Base-by-base conservation (phyloP, 2,329 filamentous ascomycete genomes). In the Ophiostoma angusticollis region DNA sequence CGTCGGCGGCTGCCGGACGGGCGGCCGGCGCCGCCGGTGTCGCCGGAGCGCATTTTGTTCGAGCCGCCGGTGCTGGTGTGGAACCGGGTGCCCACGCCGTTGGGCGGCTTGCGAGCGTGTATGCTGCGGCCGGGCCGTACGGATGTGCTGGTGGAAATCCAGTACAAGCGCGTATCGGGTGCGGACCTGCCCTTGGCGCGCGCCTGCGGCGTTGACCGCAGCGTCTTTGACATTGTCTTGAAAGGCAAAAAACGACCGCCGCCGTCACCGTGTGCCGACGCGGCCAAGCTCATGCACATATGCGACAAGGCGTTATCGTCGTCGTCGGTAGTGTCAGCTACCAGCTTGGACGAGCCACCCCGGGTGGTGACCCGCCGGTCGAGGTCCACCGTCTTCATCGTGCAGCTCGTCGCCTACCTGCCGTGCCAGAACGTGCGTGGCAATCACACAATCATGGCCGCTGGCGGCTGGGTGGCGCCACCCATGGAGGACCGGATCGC, bases 391-490 rank as follows among this genome's bases (percentile, higher is more conserved):
- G 31, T 53, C 28, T 53, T 50, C 42, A 35, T 44, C 21, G 50
- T 54, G 12, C 47, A 49, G 16, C 23, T 52, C 9, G 25, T 53
- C 9, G 49, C 44, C 35, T 34, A 46, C 6, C 30, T 32, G 19
- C 27, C 17, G 18, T 29, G 35, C 13, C 19, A 37, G 17, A 18
- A 31, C 5, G 4, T 14, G 6, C 12, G 13, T 9, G 4, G n/a
- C n/a, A n/a, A 3, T 5, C 13, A 14, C 29, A 31, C 9, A 11
- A 5, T 21, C 11, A n/a, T 34, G 13, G 19, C 19, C 25, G 25
- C 35, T 12, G 51, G 51, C 29, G 51, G 50, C 18, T 53, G 49
- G 51, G 40, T 52, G 9, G 50, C 45, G 7, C 48, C 50, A 4
- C 49, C 50, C 1, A 23, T 47, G 19, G 43, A 47, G 27, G 47